These are phyloP conservation scores for Chaetoceros muelleri DNA, from an alignment of 108 stramenopile genomes.

Conservation along the genomic window DNA sequence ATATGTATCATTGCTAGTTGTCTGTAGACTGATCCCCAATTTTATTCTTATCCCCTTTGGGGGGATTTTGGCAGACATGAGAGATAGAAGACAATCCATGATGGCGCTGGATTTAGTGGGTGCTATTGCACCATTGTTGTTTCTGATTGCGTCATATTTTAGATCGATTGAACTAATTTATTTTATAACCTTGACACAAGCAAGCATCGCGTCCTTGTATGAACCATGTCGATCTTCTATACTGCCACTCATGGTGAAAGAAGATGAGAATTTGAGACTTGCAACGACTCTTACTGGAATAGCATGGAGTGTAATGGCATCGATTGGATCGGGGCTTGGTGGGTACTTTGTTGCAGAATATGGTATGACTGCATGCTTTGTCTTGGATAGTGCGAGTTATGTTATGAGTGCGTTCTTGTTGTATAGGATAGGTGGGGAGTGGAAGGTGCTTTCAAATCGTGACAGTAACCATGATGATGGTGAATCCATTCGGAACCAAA, in stretches of 20 bases:
- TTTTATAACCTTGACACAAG: slow-evolving; percentile 36
- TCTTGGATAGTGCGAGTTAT: slow-evolving; percentile 36
- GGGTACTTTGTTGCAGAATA: slow-evolving; percentile 31
- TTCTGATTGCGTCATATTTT: slow-evolving; percentile 28
- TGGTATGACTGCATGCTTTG: slow-evolving; percentile 46
- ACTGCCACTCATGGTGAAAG: slow-evolving; percentile 37
- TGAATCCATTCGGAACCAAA: slow-evolving; percentile 4
- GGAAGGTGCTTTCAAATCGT: slow-evolving; percentile 4
- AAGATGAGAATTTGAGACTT: slow-evolving; percentile 44
- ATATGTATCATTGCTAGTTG: slow-evolving; percentile 43
- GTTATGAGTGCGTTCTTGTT: slow-evolving; percentile 32
- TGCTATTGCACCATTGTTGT: slow-evolving; percentile 24
- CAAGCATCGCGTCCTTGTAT: slow-evolving; percentile 45
- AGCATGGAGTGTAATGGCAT: slow-evolving; percentile 45
- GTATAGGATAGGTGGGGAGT: slow-evolving; percentile 14
- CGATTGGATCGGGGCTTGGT: slow-evolving; percentile 42
- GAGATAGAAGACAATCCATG: slow-evolving; percentile 47
- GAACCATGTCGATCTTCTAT: slow-evolving; percentile 40
- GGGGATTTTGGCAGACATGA: slow-evolving; percentile 51
- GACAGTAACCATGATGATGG: slow-evolving; percentile 3
- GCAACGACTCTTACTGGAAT: slow-evolving; percentile 49
- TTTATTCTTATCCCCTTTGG: slow-evolving; percentile 44
- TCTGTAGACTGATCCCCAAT: slow-evolving; percentile 49
- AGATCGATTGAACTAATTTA: slow-evolving; percentile 39
- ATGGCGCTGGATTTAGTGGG: slow-evolving; percentile 43